Conservation (phyloP, 2,329 filamentous ascomycete genomes). For the Aspergillus sp. region DNA sequence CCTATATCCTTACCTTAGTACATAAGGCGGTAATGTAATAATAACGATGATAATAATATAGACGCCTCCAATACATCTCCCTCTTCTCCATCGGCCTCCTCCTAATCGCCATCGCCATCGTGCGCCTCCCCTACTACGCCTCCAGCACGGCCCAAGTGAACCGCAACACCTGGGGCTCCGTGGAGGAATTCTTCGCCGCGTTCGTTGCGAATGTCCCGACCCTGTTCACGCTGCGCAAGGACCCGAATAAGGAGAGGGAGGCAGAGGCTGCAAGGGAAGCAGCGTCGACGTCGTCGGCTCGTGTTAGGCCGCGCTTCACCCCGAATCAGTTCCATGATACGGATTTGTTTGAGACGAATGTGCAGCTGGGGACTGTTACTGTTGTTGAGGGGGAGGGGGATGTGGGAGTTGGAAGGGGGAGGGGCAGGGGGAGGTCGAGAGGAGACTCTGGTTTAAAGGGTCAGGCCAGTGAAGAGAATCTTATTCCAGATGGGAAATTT, state of each 20-base stretch:
- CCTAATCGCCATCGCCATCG: conserved; percentile 7
- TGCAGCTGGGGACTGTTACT: conserved; percentile 1
- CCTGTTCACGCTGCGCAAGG: conserved; percentile 8
- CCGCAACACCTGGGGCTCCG: conserved; percentile 4
- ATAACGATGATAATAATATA: neutral
- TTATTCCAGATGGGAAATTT: neutral
- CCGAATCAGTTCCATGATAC: conserved; percentile 1
- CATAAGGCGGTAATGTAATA: too few species aligned
- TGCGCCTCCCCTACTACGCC: conserved; percentile 8
- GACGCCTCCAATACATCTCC: conserved; percentile 7
- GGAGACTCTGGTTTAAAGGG: neutral
- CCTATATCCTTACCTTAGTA: neutral
- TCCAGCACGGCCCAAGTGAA: neutral
- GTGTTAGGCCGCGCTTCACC: neutral
- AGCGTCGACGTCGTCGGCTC: neutral
- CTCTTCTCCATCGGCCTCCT: conserved; percentile 14
- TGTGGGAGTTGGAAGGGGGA: neutral
- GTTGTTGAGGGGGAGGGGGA: neutral
- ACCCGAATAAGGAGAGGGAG: neutral
- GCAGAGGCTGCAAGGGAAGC: neutral
- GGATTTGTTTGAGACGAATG: conserved; percentile 1
- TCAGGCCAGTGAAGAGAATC: neutral
- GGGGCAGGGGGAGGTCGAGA: neutral
- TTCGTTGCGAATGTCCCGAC: conserved; percentile 15
- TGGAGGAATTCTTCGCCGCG: conserved; percentile 10